phyloP scores from a whole-genome alignment of 441 rosid species.

The Jatropha podagrica region DNA sequence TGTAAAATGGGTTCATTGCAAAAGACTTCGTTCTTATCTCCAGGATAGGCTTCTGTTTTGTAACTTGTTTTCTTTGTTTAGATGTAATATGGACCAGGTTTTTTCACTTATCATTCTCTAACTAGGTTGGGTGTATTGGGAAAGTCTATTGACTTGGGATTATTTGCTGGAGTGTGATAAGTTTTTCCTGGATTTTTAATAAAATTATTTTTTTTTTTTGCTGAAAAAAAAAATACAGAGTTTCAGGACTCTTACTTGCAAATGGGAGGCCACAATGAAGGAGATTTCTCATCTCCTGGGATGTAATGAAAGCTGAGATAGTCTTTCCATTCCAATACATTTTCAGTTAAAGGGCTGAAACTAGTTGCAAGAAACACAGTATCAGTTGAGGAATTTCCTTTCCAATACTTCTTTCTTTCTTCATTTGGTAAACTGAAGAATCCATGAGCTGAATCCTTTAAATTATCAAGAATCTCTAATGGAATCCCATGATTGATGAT shows the following conservation, averaged over 20 bases:
- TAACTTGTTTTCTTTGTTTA: no score
- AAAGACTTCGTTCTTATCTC: no score
- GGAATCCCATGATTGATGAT: conserved; percentile 28
- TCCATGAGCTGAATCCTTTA: conserved; percentile 32
- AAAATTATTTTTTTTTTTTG: no score
- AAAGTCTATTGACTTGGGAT: no score
- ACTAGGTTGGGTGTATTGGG: no score
- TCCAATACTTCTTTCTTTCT: conserved; percentile 39
- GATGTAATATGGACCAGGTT: no score
- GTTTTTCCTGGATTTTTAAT: no score
- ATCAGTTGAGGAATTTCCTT: conserved; percentile 37
- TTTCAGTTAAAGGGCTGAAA: conserved; percentile 39
- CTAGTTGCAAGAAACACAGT: conserved; percentile 43
- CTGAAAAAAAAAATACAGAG: background rate
- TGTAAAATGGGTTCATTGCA: no score
- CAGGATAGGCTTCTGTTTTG: no score
- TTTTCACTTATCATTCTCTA: no score
- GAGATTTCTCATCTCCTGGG: conserved; percentile 25
- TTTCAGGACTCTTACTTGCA: conserved; percentile 23
- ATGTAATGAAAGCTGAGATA: conserved; percentile 26
- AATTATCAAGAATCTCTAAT: conserved; percentile 12
- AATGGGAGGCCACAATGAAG: conserved; percentile 28
- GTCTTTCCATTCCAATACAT: conserved; percentile 50
- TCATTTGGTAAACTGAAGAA: conserved; percentile 35
- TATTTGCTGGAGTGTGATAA: no score